Conservation (phyloP, 345 rosid species). For the Arabidopsis suecica region DNA sequence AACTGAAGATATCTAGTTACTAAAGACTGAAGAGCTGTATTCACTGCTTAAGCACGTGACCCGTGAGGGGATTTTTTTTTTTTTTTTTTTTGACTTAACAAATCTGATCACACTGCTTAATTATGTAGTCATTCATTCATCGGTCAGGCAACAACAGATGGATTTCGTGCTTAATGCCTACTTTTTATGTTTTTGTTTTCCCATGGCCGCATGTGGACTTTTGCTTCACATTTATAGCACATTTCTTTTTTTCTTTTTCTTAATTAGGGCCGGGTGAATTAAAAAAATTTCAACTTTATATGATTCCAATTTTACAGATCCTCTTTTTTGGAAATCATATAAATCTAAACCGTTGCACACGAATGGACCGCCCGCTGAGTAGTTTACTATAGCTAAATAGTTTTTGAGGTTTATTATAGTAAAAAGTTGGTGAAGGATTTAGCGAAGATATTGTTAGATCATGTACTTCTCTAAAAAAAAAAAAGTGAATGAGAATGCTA, state of each 20-base stretch:
- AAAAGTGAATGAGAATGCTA: slow-evolving; percentile 37
- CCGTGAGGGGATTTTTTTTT: slow-evolving; percentile 57
- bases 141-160: slow-evolving; percentile 36
- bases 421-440: slow-evolving; percentile 36
- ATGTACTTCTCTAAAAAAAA: slow-evolving; percentile 18
- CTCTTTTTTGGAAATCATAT: background rate
- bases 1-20: slow-evolving; percentile 32
- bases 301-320: slow-evolving; percentile 11
- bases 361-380: slow-evolving; percentile 17
- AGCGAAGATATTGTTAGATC: slow-evolving; percentile 15
- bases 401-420: slow-evolving; percentile 22
- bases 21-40: slow-evolving; percentile 44
- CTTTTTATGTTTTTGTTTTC: slow-evolving; percentile 37
- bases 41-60: slow-evolving; percentile 69
- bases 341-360: background rate
- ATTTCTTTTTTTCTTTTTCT: background rate
- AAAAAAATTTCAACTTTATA: background rate
- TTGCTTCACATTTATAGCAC: slow-evolving; percentile 50
- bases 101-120: slow-evolving; percentile 20
- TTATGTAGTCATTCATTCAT: slow-evolving; percentile 27
- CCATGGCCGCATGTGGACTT: slow-evolving; percentile 53
- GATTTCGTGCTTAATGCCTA: slow-evolving; percentile 44
- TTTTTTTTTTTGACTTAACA: slow-evolving; percentile 35
- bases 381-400: slow-evolving; percentile 18
- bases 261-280: background rate